Evolutionary conservation across 2,329 filamentous ascomycete species (phyloP).

Genomic region (Xylaria sp.): DNA sequence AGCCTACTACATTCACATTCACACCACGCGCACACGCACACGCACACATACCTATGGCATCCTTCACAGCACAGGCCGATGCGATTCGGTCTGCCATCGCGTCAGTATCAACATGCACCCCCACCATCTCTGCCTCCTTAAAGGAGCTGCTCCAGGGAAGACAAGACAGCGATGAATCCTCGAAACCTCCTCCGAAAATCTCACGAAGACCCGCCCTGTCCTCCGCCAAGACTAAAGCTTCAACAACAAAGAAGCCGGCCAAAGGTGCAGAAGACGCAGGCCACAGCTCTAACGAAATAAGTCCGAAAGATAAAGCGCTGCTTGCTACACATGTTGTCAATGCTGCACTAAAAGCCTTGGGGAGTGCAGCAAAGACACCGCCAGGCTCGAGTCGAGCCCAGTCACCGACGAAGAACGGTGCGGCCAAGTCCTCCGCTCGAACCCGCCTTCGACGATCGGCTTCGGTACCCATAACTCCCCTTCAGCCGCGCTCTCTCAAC

Average conservation of each 20-base stretch:
- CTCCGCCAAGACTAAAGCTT: constrained; percentile 39
- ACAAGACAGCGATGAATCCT: constrained; percentile 47
- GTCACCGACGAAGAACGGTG: constrained; percentile 52
- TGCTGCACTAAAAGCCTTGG: constrained; percentile 72
- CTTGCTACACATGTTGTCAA: constrained; percentile 81
- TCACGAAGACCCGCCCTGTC: constrained; percentile 47
- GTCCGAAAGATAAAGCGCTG: constrained; percentile 70
- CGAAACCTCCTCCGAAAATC: constrained; percentile 46
- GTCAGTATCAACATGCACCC: constrained; percentile 65
- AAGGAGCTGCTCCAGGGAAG: constrained; percentile 58
- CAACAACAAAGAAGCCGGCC: constrained; percentile 27
- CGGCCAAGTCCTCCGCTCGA: constrained; percentile 52
- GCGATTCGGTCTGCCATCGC: constrained; percentile 66
- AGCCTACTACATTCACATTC: constrained; percentile 27
- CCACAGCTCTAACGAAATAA: constrained; percentile 55
- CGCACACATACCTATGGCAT: constrained; percentile 53
- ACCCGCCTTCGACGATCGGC: constrained; percentile 64
- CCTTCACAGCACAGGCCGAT: constrained; percentile 57
- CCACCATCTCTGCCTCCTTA: constrained; percentile 59
- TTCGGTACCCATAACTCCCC: constrained; percentile 68
- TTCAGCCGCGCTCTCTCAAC: constrained; percentile 71
- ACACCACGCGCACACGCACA: not conserved
- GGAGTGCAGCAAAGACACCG: constrained; percentile 70
- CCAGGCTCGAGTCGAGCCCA: constrained; percentile 48
- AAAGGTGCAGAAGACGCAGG: constrained; percentile 39